A percentile compares a stretch with the other conserved stretches of the same genome.
Evolutionary conservation across 805 yeast species (phyloP).

Genomic region (Ogataea degrootiae): DNA sequence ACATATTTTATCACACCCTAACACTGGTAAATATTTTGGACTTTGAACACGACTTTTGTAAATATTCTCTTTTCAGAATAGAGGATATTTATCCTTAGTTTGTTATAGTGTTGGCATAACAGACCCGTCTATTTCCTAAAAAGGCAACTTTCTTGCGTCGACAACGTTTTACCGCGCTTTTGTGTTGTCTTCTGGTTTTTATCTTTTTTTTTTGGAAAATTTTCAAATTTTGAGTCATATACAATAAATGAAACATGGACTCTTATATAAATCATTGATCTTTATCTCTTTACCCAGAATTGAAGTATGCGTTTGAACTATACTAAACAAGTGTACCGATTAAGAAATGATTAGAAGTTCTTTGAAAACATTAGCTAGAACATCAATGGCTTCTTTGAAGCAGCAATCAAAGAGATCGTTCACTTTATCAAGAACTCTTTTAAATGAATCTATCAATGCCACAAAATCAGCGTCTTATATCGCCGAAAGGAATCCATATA

Average conservation of each 20-base stretch:
- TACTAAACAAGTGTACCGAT: background rate
- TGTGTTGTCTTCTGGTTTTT: background rate
- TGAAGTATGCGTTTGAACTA: too few species aligned
- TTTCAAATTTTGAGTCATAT: background rate
- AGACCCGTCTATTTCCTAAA: too few species aligned
- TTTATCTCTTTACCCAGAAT: too few species aligned
- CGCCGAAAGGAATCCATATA: constrained; percentile 44
- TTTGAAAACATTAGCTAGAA: background rate
- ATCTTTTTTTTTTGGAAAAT: background rate
- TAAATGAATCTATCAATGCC: constrained; percentile 7
- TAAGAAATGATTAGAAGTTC: constrained; percentile 1
- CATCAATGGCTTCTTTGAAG: background rate
- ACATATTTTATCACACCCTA: too few species aligned
- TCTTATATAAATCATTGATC: background rate
- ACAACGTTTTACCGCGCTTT: too few species aligned
- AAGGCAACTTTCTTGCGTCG: too few species aligned
- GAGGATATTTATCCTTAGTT: too few species aligned
- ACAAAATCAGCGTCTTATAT: constrained; percentile 36
- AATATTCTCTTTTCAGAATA: too few species aligned
- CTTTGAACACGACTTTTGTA: too few species aligned
- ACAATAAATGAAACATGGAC: too few species aligned
- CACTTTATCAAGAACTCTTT: background rate
- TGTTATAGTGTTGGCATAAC: too few species aligned
- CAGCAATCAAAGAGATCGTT: background rate
- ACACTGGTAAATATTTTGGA: too few species aligned